phyloP scores from a whole-genome alignment of 305 asterid genomes.

The Striga hermonthica region DNA sequence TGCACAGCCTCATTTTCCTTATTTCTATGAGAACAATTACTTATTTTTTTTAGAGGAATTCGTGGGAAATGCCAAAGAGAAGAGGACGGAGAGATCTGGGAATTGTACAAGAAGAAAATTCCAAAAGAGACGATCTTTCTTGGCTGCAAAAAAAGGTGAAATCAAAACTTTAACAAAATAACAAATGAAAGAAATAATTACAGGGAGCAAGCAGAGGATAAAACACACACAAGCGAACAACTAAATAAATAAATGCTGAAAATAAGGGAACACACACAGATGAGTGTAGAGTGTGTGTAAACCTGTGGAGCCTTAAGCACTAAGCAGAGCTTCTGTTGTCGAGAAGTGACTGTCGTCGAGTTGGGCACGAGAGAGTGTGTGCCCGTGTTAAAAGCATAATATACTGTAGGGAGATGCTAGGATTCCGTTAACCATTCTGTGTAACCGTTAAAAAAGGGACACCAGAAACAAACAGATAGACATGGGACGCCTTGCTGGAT shows the following conservation, averaged over 20 bases:
- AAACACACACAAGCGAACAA: neutral
- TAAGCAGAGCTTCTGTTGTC: neutral
- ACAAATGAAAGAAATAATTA: neutral
- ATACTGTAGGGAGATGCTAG: no score
- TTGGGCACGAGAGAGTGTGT: conserved; percentile 1
- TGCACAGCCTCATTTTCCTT: neutral
- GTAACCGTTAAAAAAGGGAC: conserved; percentile 2
- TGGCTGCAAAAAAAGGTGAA: neutral
- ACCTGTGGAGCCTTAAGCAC: no score
- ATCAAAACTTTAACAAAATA: neutral
- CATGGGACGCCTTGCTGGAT: no score
- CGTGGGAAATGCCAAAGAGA: neutral
- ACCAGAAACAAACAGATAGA: conserved; percentile 32
- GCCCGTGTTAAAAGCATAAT: conserved; percentile 19
- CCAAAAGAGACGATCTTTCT: neutral
- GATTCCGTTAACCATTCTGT: no score
- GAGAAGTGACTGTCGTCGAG: no score
- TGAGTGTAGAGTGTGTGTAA: no score
- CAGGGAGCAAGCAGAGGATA: neutral
- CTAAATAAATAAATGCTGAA: no score
- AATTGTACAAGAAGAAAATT: neutral
- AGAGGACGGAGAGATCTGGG: neutral
- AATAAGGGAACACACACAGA: no score
- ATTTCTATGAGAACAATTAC: no score
- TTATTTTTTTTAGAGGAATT: no score